phyloP scores from a whole-genome alignment of 106 monocot genomes.

The Dactylorhiza incarnata region DNA sequence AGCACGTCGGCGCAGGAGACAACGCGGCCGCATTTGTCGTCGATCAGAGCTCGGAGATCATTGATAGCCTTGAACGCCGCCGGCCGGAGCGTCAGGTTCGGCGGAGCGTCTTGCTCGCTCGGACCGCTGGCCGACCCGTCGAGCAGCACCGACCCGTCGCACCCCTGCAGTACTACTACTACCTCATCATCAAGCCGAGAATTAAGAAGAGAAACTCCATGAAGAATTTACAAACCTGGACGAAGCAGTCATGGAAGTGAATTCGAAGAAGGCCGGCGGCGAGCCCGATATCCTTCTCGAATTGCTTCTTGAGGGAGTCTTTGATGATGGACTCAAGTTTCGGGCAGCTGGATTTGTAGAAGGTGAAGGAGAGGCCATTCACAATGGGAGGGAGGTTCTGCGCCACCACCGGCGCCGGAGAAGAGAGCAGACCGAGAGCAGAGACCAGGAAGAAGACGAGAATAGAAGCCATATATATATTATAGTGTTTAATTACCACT shows the following conservation, averaged over 20 bases:
- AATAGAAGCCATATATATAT: neutral
- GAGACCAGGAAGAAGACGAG: neutral
- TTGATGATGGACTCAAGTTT: constrained; percentile 24
- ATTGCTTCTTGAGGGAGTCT: constrained; percentile 11
- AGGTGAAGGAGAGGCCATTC: constrained; percentile 33
- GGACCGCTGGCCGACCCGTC: constrained; percentile 50
- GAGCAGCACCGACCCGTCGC: constrained; percentile 54
- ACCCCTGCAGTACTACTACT: constrained; percentile 40
- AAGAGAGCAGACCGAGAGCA: neutral
- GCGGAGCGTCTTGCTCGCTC: constrained; percentile 40
- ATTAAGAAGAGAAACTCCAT: neutral
- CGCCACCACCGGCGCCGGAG: neutral
- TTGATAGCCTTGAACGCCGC: constrained; percentile 43
- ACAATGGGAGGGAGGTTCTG: constrained; percentile 12
- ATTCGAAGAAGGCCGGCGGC: constrained; percentile 49
- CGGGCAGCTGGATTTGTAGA: constrained; percentile 39
- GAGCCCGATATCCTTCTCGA: constrained; percentile 35
- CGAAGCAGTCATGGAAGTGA: constrained; percentile 62
- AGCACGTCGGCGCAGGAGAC: constrained; percentile 37
- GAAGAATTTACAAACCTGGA: neutral
- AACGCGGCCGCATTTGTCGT: constrained; percentile 17
- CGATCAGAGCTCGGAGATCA: constrained; percentile 28
- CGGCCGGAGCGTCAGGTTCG: constrained; percentile 47
- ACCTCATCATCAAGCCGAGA: neutral
- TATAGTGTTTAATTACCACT: no score